Base-by-base conservation (phyloP, 2,329 filamentous ascomycete genomes). In the Cyphellophora europaea region DNA sequence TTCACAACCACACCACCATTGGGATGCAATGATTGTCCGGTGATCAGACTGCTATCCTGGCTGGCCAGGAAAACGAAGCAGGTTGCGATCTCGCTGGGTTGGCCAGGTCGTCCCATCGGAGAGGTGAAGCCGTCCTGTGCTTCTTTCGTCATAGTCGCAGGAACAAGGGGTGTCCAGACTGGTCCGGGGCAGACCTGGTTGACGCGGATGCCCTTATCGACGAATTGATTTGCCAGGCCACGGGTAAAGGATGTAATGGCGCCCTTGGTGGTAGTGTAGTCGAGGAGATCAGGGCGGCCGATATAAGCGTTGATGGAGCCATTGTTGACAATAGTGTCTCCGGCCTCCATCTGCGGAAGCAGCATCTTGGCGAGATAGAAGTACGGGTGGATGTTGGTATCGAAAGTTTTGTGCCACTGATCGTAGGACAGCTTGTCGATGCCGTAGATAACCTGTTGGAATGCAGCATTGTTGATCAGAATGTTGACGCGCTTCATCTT, bases 281-380 rank as follows among this genome's bases (percentile, higher is more conserved):
- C 83, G 32, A 91, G 72, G 2, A 89, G 69, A 49, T 89, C 83
- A 0, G 79, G 79, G 2, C 82, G 79, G 25, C 84, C 84, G 38
- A 87, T 73, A 60, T 89, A 91, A 16, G 79, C 82, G 55, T 89
- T 89, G 54, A 91, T 79, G 19, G 81, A 87, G 29, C 82, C 78
- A 54, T 85, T 87, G 65, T 89, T 91, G 69, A 93, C 86, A 55
- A 93, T 86, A 16, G 75, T 77, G 37, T 75, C 71, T 21, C 85
- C 84, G n/a, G 58, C 56, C 52, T 74, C 72, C 76, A 91, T 82
- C 58, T 88, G 79, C 1, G 76, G 77, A 8, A 91, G 66, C 10
- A 71, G 61, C 52, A 88, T 85, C 57, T 91, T 91, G 41, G 82
- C 71, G 21, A 89, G 66, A 62, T 78, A 89, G 67, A 87, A 91